Evolutionary conservation across 495 filamentous ascomycete genomes (phyloP).

Genomic region (Aspergillus bridgeri): DNA sequence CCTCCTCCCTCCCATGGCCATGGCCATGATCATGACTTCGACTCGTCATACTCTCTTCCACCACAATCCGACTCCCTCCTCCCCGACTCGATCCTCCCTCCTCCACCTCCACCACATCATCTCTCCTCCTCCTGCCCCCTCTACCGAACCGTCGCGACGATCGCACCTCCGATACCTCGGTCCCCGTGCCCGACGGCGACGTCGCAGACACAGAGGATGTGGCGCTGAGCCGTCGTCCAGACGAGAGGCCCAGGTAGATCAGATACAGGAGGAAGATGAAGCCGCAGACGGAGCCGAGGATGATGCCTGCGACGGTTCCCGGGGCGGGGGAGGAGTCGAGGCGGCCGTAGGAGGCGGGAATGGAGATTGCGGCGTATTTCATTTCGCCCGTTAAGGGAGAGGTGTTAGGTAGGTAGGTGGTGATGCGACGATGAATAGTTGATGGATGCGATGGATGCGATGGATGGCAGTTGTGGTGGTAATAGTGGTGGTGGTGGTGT

Average conservation of each 20-base stretch:
- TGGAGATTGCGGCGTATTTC: constrained; percentile 37
- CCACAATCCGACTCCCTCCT: constrained; percentile 8
- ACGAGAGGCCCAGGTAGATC: constrained; percentile 64
- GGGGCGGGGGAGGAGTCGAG: constrained; percentile 57
- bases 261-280: constrained; percentile 76
- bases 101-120: constrained; percentile 25
- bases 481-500: not conserved
- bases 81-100: constrained; percentile 11
- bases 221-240: constrained; percentile 29
- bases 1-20: too few relatives aligned
- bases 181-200: constrained; percentile 5
- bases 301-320: constrained; percentile 77
- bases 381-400: not conserved
- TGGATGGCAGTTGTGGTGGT: too few relatives aligned
- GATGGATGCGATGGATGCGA: too few relatives aligned
- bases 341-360: constrained; percentile 68
- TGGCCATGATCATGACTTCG: constrained; percentile 23
- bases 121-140: constrained; percentile 17
- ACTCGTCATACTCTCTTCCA: constrained; percentile 12
- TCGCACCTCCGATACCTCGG: constrained; percentile 9
- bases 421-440: not conserved
- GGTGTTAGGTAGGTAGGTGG: not conserved
- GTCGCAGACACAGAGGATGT: constrained; percentile 27
- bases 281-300: constrained; percentile 77
- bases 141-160: not conserved